Evolutionary conservation across 2,329 filamentous ascomycete genomes (phyloP), one percentile per base, ranked within the genome.

Genomic region (Massarina eburnea): DNA sequence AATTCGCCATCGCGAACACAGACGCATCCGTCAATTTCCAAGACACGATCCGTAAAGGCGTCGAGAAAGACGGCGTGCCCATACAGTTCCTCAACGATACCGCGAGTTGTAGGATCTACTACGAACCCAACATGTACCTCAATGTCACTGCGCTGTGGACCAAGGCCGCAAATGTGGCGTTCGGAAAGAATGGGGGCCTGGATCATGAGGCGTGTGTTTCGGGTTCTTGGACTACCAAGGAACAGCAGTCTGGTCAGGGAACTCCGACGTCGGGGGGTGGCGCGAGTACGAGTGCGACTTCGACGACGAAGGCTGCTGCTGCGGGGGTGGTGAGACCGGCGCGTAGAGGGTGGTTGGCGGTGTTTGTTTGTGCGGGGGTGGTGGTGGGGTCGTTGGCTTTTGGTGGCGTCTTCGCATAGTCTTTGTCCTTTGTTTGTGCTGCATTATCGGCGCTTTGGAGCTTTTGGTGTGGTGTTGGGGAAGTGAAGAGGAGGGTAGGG

Each of bases 41-140:
- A 33, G 71, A 73, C 48, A 72, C 67, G 24, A 70, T 70, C 37
- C 55, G 67, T 15, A 54, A 33, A 27, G 66, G 68, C 39, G 39
- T 60, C 1, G 67, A 69, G 43, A 42, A 39, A 0, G 62, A 57
- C 3, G 67, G 65, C 4, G 62, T 73, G 0, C 78, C 83, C 12
- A 65, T 78, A 14, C 84, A 87, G 54, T 86, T 85, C 57, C 66
- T 79, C 2, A 80, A 82, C 45, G 78, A 84, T 51, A 75, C 80
- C 1, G 79, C 83, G 1, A 79, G 83, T 53, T 86, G 83, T 52
- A 73, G 82, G 4, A 62, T 85, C 10, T 86, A 77, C 58, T 85
- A 80, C 48, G 83, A 82, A 2, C 60, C 73, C 14, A 64, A 72
- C 2, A 83, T 81, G 66, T 64, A 80, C 26, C 64, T 73, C 3